Percentiles rank a stretch among this genome's conserved stretches.
These are phyloP conservation scores for Suillus hirtellus DNA, from an alignment of 768 basidiomycete species.

Conservation along the genomic window DNA sequence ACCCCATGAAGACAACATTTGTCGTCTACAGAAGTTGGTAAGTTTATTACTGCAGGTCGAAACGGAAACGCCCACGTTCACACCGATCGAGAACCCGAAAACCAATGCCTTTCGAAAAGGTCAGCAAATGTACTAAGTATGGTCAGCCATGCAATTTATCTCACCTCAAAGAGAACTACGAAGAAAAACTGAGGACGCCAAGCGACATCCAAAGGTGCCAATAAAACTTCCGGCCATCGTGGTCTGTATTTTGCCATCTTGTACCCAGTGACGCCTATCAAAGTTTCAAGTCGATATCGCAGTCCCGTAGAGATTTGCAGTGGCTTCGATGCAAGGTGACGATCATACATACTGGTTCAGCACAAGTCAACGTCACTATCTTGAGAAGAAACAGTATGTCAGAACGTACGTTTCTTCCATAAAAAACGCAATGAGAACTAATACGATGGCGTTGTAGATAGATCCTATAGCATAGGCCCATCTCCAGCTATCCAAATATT, in stretches of 20 bases:
- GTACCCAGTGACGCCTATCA: conserved; percentile 49
- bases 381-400: not conserved
- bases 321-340: conserved; percentile 22
- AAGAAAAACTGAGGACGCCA: conserved; percentile 52
- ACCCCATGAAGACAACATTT: conserved; percentile 54
- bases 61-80: conserved; percentile 34
- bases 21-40: conserved; percentile 40
- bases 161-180: conserved; percentile 41
- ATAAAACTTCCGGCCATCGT: conserved; percentile 38
- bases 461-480: conserved; percentile 55
- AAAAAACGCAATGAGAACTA: conserved; percentile 47
- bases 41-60: not conserved
- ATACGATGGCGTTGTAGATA: conserved; percentile 46
- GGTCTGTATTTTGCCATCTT: conserved; percentile 47
- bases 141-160: not conserved
- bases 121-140: not conserved
- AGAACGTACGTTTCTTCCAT: conserved; percentile 47
- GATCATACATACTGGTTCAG: conserved; percentile 47
- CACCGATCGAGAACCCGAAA: conserved; percentile 52
- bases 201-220: conserved; percentile 38
- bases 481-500: conserved; percentile 36
- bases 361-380: not conserved
- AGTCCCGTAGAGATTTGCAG: conserved; percentile 31
- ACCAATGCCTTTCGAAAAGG: conserved; percentile 33
- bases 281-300: conserved; percentile 44